These are phyloP conservation scores for Pulicaria dysenterica DNA, from an alignment of 129 eudicot species.

Conservation along the genomic window DNA sequence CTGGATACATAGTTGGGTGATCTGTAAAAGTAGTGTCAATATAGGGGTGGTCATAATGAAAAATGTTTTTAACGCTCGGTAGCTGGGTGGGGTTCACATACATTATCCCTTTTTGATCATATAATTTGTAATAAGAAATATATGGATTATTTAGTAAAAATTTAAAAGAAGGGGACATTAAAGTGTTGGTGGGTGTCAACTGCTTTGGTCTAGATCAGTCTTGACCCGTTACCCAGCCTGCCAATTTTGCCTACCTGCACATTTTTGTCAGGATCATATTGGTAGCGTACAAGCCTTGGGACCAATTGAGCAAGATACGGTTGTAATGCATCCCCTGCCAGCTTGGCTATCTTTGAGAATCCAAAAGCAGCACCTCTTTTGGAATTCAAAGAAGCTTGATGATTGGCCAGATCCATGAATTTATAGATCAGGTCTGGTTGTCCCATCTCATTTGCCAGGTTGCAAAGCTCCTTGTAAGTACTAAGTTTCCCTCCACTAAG, in stretches of 20 bases:
- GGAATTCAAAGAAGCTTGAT: constrained; percentile 88
- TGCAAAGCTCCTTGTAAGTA: constrained; percentile 97
- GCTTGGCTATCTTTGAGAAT: constrained; percentile 94
- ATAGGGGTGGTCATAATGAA: too few relatives aligned
- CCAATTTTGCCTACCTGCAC: constrained; percentile 68
- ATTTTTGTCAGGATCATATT: constrained; percentile 96
- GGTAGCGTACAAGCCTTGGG: constrained; percentile 94
- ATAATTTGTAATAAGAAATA: too few relatives aligned
- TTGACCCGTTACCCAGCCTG: not conserved
- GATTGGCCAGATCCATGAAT: constrained; percentile 96
- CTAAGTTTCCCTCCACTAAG: constrained; percentile 92
- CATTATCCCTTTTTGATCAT: too few relatives aligned
- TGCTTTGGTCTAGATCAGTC: too few relatives aligned
- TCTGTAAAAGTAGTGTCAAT: too few relatives aligned
- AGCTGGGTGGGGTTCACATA: too few relatives aligned
- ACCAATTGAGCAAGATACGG: constrained; percentile 73
- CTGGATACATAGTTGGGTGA: too few relatives aligned
- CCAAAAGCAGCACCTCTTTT: constrained; percentile 99
- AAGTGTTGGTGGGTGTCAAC: too few relatives aligned
- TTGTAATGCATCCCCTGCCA: constrained; percentile 91
- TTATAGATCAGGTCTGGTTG: constrained; percentile 94
- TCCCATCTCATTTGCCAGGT: constrained; percentile 96
- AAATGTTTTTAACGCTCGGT: too few relatives aligned
- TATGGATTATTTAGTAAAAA: too few relatives aligned
- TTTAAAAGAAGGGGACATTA: too few relatives aligned